These are phyloP conservation scores for Coelastrella sp. DNA, from an alignment of 139 green algal species.

Conservation along the genomic window DNA sequence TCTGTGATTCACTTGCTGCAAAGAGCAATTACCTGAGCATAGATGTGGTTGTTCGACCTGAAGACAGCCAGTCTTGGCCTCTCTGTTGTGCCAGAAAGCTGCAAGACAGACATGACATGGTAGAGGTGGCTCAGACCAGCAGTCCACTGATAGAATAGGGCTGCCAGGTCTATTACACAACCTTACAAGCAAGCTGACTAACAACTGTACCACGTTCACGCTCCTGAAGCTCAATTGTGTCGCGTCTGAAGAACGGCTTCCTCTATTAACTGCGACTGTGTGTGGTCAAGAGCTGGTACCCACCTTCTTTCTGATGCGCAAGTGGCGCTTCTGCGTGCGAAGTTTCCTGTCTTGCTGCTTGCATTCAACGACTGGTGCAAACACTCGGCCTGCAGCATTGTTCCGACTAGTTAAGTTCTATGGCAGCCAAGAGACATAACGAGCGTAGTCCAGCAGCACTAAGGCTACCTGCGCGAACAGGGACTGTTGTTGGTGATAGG, in stretches of 20 bases:
- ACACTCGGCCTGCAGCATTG: slow-evolving; percentile 42
- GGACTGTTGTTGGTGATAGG: slow-evolving; percentile 23
- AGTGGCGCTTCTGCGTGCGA: slow-evolving; percentile 69
- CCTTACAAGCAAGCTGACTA: no score
- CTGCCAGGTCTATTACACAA: background rate
- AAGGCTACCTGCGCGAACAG: background rate
- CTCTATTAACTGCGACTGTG: background rate
- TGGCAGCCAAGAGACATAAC: background rate
- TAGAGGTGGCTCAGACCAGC: no score
- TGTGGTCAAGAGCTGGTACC: background rate
- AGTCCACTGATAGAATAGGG: background rate
- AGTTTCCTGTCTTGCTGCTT: slow-evolving; percentile 48
- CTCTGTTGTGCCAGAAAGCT: slow-evolving; percentile 92
- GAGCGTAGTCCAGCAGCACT: background rate
- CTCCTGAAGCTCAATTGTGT: no score
- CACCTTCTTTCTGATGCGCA: slow-evolving; percentile 77
- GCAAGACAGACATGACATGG: slow-evolving; percentile 38
- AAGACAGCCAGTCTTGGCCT: slow-evolving; percentile 93
- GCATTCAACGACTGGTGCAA: slow-evolving; percentile 36
- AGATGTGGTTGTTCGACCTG: slow-evolving; percentile 98
- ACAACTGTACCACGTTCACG: no score
- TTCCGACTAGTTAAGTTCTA: background rate
- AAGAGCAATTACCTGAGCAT: slow-evolving; percentile 95
- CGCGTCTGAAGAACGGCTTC: no score
- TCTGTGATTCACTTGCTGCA: no score